Evolutionary conservation across 495 filamentous ascomycete genomes (phyloP), one percentile per base, ranked within the genome.

Genomic region (Penicillium coffeae): DNA sequence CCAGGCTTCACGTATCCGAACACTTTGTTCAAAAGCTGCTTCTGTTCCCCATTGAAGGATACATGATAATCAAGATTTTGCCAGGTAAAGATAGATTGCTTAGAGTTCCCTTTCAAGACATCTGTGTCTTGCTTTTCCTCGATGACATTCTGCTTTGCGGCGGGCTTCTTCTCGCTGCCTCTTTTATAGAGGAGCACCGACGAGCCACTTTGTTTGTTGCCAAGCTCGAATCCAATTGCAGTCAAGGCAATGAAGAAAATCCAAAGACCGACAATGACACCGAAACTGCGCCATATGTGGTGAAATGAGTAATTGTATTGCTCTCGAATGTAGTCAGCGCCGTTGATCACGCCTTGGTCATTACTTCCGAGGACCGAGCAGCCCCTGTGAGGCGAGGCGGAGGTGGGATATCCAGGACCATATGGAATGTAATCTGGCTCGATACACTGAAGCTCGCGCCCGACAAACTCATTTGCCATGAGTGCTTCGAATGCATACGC

Each of bases 401-500:
- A 77, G 42, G 82, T 67, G 2, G 86, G 64, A 0, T 84, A 85
- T 13, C 81, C 75, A 14, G 70, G 51, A 0, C 78, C 80, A 47
- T 87, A 90, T 0, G 73, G 79, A 41, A 91, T 68, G 34, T 84
- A 77, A 21, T 83, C 73, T 1, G 76, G 62, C 18, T 72, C 71
- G 53, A 91, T 88, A 56, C 91, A 89, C 42, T 89, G 84, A 47
- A 88, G 77, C 80, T 90, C 86, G 55, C 92, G 80, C 22, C 74
- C 69, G 43, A 79, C 72, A 59, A 95, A 96, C 65, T 96, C 91
- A 61, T 96, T 96, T 40, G 93, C 82, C 85, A 96, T 88, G 10
- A 96, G 67, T 0, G 85, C 76, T 65, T 96, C 91, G 54, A 95
- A 96, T 2, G 86, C 83, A 55, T 95, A 96, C 0, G 82, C 81